A percentile compares a stretch with the other conserved stretches of the same genome.
Conservation (phyloP, 2,329 filamentous ascomycete genomes). For the Thelonectria olida region DNA sequence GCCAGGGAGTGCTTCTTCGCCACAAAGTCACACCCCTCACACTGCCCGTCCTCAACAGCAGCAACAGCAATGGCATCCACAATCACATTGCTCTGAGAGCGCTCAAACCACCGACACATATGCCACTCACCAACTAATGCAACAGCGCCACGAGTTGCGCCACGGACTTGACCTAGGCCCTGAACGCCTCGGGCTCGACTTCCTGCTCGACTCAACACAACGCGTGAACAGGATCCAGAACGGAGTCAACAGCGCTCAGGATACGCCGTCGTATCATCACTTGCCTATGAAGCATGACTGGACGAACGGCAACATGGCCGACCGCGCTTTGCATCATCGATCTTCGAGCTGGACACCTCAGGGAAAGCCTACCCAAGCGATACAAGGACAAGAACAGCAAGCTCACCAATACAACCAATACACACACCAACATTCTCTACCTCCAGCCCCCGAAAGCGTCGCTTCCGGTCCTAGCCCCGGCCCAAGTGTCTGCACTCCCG, state of each 20-base stretch:
- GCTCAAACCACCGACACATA: slow-evolving; percentile 15
- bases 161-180: slow-evolving; percentile 69
- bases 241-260: slow-evolving; percentile 58
- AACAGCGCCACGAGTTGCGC: slow-evolving; percentile 59
- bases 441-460: slow-evolving; percentile 31
- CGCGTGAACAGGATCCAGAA: slow-evolving; percentile 62
- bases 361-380: slow-evolving; percentile 25
- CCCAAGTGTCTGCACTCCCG: slow-evolving; percentile 22
- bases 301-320: slow-evolving; percentile 43
- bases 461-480: slow-evolving; percentile 35
- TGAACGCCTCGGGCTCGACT: slow-evolving; percentile 77
- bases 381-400: slow-evolving; percentile 15
- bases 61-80: slow-evolving; percentile 28
- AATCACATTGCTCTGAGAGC: slow-evolving; percentile 19
- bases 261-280: slow-evolving; percentile 54
- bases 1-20: slow-evolving; percentile 36
- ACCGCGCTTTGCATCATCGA: slow-evolving; percentile 36
- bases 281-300: slow-evolving; percentile 62
- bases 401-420: slow-evolving; percentile 11
- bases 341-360: slow-evolving; percentile 37
- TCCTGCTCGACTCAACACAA: slow-evolving; percentile 71
- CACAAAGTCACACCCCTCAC: slow-evolving; percentile 31
- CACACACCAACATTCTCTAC: slow-evolving; percentile 20
- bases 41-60: slow-evolving; percentile 26
- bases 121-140: slow-evolving; percentile 46